Evolutionary conservation across 345 rosid species (phyloP), one percentile per base, ranked within the genome.

Genomic region (Populus alba): DNA sequence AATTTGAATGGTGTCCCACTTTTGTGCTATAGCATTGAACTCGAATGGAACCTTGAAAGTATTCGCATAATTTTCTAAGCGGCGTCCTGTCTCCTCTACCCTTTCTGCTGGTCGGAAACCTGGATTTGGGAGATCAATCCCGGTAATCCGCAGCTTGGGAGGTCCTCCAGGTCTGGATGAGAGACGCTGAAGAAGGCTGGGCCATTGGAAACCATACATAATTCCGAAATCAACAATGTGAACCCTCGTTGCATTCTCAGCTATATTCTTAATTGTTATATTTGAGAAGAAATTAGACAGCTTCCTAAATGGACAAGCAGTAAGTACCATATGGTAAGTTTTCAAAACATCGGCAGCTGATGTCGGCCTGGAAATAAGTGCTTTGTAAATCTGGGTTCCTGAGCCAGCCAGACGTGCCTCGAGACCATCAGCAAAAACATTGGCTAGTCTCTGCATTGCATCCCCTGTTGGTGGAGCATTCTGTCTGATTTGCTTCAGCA

Each of bases 151-250:
- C 75, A 90, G 83, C 80, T 72, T 76, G 55, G 91, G 93, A 53
- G 93, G 91, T 51, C 93, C 93, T 31, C 87, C 82, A 11, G 83
- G 78, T 68, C 87, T 81, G 12, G 84, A 79, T 9, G 91, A 86
- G 71, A 86, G 87, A 23, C 80, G 84, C 67, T 90, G 88, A 78
- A 90, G 87, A 71, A 88, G 89, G 79, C 87, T 75, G 23, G 91
- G 93, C 93, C 93, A 90, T 65, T 87, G 91, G 73, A 90, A 88
- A 29, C 91, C 93, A 61, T 86, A 84, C 6, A 77, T 37, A 72
- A 88, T 86, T 38, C 93, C 91, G 33, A 90, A 90, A 75, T 90
- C 90, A 66, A 90, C 85, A 16, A 90, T 83, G 76, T 90, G 91
- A 31, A 90, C 70, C 72, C 68, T 84, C 13, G 75, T 72, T 22